These are phyloP conservation scores for Thalassiosira hispida DNA, from an alignment of 352 stramenopile genomes.

Conservation along the genomic window DNA sequence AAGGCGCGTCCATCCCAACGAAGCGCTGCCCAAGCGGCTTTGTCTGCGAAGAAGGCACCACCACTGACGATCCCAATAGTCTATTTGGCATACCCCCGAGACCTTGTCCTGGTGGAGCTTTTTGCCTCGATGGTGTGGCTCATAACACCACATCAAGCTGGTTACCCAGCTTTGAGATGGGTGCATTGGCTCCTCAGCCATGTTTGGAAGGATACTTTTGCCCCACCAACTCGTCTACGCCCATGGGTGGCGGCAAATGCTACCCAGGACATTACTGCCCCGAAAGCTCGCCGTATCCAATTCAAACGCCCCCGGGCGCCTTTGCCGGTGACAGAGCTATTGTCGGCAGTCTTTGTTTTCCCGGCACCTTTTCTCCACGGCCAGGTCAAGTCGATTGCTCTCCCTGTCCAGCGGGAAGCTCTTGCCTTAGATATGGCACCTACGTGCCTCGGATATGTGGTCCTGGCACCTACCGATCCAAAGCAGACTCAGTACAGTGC, in stretches of 20 bases:
- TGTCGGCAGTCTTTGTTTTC: conserved; percentile 94
- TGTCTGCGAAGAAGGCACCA: conserved; percentile 92
- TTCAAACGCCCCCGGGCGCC: conserved; percentile 90
- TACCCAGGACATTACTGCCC: conserved; percentile 96
- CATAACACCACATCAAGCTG: conserved; percentile 91
- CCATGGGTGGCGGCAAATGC: conserved; percentile 89
- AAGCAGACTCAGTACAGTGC: conserved; percentile 94
- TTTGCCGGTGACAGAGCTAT: conserved; percentile 91
- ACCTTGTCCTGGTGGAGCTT: conserved; percentile 91
- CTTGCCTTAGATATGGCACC: conserved; percentile 93
- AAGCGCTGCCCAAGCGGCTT: conserved; percentile 94
- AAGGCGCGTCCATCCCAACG: conserved; percentile 89
- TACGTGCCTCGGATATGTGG: conserved; percentile 95
- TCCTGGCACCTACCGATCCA: conserved; percentile 92
- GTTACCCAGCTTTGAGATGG: conserved; percentile 88
- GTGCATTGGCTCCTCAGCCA: conserved; percentile 89
- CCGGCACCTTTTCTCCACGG: conserved; percentile 94
- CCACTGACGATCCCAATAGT: conserved; percentile 89
- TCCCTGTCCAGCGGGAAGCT: conserved; percentile 93
- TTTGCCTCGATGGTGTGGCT: conserved; percentile 94
- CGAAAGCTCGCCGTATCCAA: conserved; percentile 88
- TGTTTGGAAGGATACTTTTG: conserved; percentile 97
- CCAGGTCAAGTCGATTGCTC: conserved; percentile 89
- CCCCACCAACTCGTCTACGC: conserved; percentile 85
- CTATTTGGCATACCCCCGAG: conserved; percentile 81